Evolutionary conservation across 805 yeast species (phyloP).

Genomic region (Suhomyces kilbournensis): DNA sequence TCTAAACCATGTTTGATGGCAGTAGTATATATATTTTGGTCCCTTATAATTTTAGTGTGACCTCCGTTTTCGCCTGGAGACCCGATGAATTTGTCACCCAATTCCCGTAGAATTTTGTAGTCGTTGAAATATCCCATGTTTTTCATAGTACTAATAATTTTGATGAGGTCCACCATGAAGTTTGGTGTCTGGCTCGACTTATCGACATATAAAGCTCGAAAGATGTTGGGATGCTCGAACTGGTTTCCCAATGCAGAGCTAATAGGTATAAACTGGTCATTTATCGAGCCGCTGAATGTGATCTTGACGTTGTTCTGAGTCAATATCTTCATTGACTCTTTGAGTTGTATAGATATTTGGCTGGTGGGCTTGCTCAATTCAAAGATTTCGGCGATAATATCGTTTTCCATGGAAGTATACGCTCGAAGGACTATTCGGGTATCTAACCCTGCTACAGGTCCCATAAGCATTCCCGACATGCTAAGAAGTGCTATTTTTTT

Average conservation of each 20-base stretch:
- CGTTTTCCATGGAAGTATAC: slow-evolving; percentile 33
- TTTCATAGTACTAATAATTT: slow-evolving; percentile 27
- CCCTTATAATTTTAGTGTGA: slow-evolving; percentile 26
- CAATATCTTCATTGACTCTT: slow-evolving; percentile 18
- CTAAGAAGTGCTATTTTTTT: slow-evolving; percentile 28
- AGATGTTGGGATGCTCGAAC: slow-evolving; percentile 37
- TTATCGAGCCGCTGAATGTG: slow-evolving; percentile 30
- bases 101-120: slow-evolving; percentile 26
- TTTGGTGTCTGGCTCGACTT: slow-evolving; percentile 19
- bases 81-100: slow-evolving; percentile 30
- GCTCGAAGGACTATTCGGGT: slow-evolving; percentile 39
- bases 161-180: slow-evolving; percentile 27
- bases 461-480: slow-evolving; percentile 34
- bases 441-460: slow-evolving; percentile 31
- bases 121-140: slow-evolving; percentile 34
- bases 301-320: slow-evolving; percentile 30
- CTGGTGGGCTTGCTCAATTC: slow-evolving; percentile 27
- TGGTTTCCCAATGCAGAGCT: slow-evolving; percentile 28
- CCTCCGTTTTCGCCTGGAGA: slow-evolving; percentile 20
- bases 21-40: slow-evolving; percentile 23
- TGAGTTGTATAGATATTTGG: slow-evolving; percentile 15
- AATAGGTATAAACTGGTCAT: slow-evolving; percentile 39
- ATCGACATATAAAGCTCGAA: slow-evolving; percentile 24
- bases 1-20: slow-evolving; percentile 35
- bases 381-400: slow-evolving; percentile 34